A percentile compares a stretch with the other conserved stretches of the same genome.
Conservation (phyloP, 352 stramenopile species). For the Phytopythium cucurbitacearum region DNA sequence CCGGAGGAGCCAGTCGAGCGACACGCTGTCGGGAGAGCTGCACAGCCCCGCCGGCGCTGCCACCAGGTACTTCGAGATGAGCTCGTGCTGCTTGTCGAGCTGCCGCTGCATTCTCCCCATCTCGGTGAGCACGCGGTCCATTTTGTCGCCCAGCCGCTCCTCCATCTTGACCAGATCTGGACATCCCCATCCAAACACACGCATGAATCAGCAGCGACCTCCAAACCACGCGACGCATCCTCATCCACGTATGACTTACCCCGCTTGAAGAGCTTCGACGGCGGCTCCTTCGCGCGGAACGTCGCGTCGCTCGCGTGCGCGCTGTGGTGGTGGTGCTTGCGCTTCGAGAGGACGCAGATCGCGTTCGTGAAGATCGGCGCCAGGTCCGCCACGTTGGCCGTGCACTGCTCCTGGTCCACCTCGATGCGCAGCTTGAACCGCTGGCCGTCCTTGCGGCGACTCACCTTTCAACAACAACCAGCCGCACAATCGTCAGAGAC, state of each 20-base stretch:
- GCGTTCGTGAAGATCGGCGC: constrained; percentile 81
- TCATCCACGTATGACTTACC: constrained; percentile 20
- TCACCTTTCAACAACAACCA: constrained; percentile 30
- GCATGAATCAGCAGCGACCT: not conserved
- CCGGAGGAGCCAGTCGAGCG: constrained; percentile 66
- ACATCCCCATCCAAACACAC: constrained; percentile 5
- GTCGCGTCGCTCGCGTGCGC: constrained; percentile 38
- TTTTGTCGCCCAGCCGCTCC: constrained; percentile 49
- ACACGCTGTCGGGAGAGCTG: constrained; percentile 20
- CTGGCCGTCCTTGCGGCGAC: constrained; percentile 78
- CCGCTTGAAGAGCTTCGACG: constrained; percentile 58
- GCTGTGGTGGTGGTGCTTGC: constrained; percentile 54
- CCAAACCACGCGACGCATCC: not conserved
- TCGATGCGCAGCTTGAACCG: constrained; percentile 83
- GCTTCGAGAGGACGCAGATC: constrained; percentile 85
- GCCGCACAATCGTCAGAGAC: not conserved
- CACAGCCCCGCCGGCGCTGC: constrained; percentile 16
- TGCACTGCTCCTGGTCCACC: constrained; percentile 82
- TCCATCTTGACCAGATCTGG: constrained; percentile 58
- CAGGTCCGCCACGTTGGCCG: constrained; percentile 69
- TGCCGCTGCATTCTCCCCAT: constrained; percentile 52
- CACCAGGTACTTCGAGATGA: constrained; percentile 38
- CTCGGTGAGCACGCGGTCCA: constrained; percentile 48
- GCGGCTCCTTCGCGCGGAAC: constrained; percentile 39
- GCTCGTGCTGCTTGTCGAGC: constrained; percentile 62